These are phyloP conservation scores for Pseudogymnoascus sp. DNA, from an alignment of 2,329 filamentous ascomycete species.

Conservation along the genomic window DNA sequence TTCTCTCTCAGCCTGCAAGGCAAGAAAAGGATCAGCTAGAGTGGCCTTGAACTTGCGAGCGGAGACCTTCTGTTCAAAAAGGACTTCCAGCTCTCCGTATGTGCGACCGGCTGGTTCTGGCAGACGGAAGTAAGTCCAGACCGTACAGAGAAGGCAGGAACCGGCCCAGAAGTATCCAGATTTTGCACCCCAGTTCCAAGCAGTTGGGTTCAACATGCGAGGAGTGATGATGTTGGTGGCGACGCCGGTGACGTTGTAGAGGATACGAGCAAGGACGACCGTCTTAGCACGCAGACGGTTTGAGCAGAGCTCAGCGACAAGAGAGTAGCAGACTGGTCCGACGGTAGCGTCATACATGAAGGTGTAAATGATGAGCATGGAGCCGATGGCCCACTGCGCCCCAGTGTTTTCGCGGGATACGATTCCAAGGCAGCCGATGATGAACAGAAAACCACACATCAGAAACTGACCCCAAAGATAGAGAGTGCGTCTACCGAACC, in stretches of 20 bases:
- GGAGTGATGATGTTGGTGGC: constrained; percentile 75
- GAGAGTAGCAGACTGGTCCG: constrained; percentile 82
- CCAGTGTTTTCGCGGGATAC: constrained; percentile 32
- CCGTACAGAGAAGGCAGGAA: constrained; percentile 30
- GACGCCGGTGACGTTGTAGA: constrained; percentile 68
- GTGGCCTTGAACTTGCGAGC: constrained; percentile 32
- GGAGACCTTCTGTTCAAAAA: constrained; percentile 63
- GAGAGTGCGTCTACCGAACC: constrained; percentile 34
- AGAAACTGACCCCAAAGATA: constrained; percentile 52
- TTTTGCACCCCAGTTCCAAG: constrained; percentile 69
- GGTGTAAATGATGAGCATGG: constrained; percentile 76
- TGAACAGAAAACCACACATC: constrained; percentile 67
- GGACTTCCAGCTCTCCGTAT: constrained; percentile 74
- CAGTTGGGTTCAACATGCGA: constrained; percentile 84
- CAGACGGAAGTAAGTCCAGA: constrained; percentile 32
- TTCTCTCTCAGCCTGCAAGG: not conserved
- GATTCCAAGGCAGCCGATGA: constrained; percentile 64
- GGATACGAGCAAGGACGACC: constrained; percentile 73
- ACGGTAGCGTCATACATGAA: constrained; percentile 80
- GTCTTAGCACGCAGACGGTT: constrained; percentile 84
- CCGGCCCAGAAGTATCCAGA: constrained; percentile 35
- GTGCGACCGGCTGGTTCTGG: constrained; percentile 67
- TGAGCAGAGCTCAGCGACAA: constrained; percentile 78
- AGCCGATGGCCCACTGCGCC: constrained; percentile 36
- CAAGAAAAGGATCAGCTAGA: constrained; percentile 58